A percentile compares a stretch with the other conserved stretches of the same genome.
Conservation (phyloP, 768 basidiomycete genomes). For the Hericium erinaceus region DNA sequence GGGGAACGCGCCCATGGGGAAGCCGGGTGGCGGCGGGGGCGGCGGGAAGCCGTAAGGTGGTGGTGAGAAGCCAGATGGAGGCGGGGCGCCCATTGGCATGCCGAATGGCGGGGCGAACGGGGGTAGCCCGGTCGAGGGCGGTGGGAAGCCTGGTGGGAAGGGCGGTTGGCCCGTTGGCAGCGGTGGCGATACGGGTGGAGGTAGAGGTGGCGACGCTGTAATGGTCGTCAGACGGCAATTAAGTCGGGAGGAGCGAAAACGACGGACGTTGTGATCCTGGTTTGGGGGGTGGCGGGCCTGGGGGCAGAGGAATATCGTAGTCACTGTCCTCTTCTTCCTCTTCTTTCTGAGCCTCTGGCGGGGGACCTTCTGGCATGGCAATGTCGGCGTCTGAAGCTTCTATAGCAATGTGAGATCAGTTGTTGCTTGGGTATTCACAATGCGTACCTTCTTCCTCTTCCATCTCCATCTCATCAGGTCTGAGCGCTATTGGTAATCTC, state of each 20-base stretch:
- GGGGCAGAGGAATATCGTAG: conserved; percentile 59
- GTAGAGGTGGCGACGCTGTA: conserved; percentile 7
- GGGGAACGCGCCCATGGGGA: conserved; percentile 3
- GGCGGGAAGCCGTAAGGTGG: neutral
- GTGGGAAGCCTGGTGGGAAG: conserved; percentile 13
- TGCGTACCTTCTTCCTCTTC: conserved; percentile 39
- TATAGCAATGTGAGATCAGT: neutral
- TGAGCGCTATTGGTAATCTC: conserved; percentile 18
- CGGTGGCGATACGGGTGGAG: neutral
- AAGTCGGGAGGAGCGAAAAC: conserved; percentile 3
- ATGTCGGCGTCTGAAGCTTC: conserved; percentile 44
- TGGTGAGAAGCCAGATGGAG: conserved; percentile 5
- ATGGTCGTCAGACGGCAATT: conserved; percentile 11
- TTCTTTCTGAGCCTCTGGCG: conserved; percentile 30
- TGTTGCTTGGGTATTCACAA: neutral
- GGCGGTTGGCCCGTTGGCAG: conserved; percentile 5
- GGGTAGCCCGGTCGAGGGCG: conserved; percentile 7
- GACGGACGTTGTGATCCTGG: conserved; percentile 22
- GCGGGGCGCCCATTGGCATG: conserved; percentile 12
- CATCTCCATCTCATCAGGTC: conserved; percentile 52
- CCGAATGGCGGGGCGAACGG: conserved; percentile 4
- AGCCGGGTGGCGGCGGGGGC: conserved; percentile 13
- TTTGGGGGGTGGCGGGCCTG: conserved; percentile 50
- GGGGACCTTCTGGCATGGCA: conserved; percentile 54
- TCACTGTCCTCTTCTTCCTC: conserved; percentile 23